Percentiles rank a stretch among this genome's conserved stretches.
phyloP scores from a whole-genome alignment of 352 stramenopile species.

The Phytopythium boreale region DNA sequence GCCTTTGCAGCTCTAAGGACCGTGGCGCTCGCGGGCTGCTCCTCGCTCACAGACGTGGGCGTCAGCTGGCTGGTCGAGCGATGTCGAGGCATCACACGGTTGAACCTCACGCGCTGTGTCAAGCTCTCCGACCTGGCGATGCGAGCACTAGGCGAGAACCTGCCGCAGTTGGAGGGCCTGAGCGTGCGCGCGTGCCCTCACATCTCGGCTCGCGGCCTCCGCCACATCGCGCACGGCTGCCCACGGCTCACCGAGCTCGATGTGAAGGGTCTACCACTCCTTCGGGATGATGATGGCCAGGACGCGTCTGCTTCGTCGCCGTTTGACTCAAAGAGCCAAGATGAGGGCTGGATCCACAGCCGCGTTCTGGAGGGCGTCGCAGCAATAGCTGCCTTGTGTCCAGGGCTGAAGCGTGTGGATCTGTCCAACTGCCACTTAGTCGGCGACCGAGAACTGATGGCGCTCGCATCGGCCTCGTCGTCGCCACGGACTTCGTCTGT shows the following conservation, averaged over 20 bases:
- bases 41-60: constrained; percentile 90
- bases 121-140: constrained; percentile 89
- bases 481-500: background rate
- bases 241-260: constrained; percentile 43
- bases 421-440: constrained; percentile 45
- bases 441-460: constrained; percentile 32
- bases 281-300: constrained; percentile 26
- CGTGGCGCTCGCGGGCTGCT: constrained; percentile 77
- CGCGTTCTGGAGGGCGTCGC: constrained; percentile 21
- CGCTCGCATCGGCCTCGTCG: constrained; percentile 11
- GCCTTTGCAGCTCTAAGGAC: constrained; percentile 48
- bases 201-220: constrained; percentile 55
- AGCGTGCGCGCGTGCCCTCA: constrained; percentile 42
- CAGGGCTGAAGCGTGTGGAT: constrained; percentile 41
- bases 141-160: constrained; percentile 77
- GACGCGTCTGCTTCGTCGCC: background rate
- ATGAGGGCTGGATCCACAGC: background rate
- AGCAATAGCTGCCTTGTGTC: constrained; percentile 29
- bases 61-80: constrained; percentile 88
- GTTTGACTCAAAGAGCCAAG: background rate
- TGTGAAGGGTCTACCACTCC: constrained; percentile 33
- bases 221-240: constrained; percentile 43
- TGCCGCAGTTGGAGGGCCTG: constrained; percentile 52
- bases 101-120: constrained; percentile 83
- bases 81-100: constrained; percentile 70